Evolutionary conservation across 306 rosid species (phyloP).

Genomic region (Macrotyloma uniflorum): DNA sequence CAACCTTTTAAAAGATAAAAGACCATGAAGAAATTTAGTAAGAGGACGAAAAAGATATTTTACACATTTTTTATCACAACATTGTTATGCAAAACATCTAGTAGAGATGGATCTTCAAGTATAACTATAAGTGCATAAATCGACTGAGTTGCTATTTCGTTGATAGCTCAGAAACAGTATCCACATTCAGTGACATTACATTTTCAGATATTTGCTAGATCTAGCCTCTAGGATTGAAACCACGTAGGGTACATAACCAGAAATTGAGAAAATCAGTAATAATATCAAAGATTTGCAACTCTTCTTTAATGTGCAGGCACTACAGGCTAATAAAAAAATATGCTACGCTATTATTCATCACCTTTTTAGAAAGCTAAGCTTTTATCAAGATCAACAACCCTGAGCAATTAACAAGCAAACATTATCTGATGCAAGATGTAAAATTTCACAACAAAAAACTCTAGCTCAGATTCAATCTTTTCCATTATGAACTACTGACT

Average conservation of each 20-base stretch:
- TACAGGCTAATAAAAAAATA: neutral
- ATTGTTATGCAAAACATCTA: neutral
- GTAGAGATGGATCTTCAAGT: neutral
- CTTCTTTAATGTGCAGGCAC: neutral
- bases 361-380: neutral
- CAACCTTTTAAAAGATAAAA: no score
- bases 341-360: neutral
- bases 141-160: neutral
- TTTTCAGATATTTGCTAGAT: neutral
- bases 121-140: neutral
- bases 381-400: slow-evolving; percentile 4
- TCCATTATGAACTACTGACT: neutral
- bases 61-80: neutral
- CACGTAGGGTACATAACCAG: neutral
- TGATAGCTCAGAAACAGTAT: neutral
- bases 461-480: neutral
- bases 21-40: no score
- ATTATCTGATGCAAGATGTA: slow-evolving; percentile 4
- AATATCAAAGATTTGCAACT: neutral
- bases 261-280: neutral
- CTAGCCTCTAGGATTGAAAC: neutral
- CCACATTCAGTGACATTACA: neutral
- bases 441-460: neutral
- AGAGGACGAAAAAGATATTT: no score
- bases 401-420: slow-evolving; percentile 19